These are phyloP conservation scores for Apostasia shenzhenica DNA, from an alignment of 106 monocot species.

Conservation along the genomic window DNA sequence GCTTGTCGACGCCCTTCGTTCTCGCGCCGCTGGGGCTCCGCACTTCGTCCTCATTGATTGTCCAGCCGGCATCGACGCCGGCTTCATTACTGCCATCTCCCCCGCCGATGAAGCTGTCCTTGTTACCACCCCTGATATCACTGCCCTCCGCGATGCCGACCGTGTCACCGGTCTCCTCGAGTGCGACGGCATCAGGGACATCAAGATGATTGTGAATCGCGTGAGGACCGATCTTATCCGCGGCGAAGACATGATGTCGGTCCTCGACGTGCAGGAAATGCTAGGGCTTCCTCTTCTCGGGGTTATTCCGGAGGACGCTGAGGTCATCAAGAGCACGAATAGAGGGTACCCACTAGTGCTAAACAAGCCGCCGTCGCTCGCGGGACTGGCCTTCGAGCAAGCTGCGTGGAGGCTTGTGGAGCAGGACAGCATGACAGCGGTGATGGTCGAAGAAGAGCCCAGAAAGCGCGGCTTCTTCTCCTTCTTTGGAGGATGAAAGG, in stretches of 20 bases:
- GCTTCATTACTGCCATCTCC: conserved; percentile 82
- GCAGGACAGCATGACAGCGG: conserved; percentile 90
- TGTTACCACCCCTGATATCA: conserved; percentile 93
- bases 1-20: conserved; percentile 33
- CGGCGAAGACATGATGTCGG: conserved; percentile 98
- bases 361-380: conserved; percentile 60
- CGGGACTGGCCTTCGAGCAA: conserved; percentile 90
- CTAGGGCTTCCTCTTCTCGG: conserved; percentile 82
- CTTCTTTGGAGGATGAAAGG: conserved; percentile 70
- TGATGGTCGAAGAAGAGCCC: conserved; percentile 80
- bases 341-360: conserved; percentile 75
- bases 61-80: conserved; percentile 92
- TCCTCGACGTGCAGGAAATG: conserved; percentile 96
- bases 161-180: conserved; percentile 86
- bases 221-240: conserved; percentile 70
- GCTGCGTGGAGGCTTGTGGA: conserved; percentile 94
- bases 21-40: conserved; percentile 18
- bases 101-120: conserved; percentile 89
- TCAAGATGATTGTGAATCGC: conserved; percentile 92
- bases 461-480: conserved; percentile 85
- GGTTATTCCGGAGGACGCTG: conserved; percentile 84
- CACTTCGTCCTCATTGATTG: conserved; percentile 95
- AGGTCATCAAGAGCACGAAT: conserved; percentile 96
- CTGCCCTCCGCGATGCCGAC: conserved; percentile 81
- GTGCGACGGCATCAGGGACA: conserved; percentile 88